phyloP scores from a whole-genome alignment of 148 eudicot species.

The Vaccinium darrowii region DNA sequence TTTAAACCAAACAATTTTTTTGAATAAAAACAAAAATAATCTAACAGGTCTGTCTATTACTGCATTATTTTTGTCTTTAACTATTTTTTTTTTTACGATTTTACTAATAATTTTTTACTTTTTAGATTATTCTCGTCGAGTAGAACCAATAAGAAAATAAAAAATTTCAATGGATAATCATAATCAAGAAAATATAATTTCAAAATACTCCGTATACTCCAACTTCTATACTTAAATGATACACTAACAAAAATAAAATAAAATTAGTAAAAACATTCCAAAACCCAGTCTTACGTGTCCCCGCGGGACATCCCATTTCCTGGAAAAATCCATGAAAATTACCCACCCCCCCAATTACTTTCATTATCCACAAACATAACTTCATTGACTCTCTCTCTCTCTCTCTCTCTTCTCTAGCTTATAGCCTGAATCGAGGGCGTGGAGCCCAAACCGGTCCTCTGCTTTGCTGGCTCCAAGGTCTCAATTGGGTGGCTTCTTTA shows the following conservation, averaged over 20 bases:
- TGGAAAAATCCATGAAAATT: slow-evolving; percentile 4
- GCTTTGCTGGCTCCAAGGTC: slow-evolving; percentile 81
- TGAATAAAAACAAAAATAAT: too few relatives aligned
- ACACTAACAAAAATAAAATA: too few relatives aligned
- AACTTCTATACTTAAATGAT: too few relatives aligned
- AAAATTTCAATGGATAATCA: too few relatives aligned
- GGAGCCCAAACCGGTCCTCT: slow-evolving; percentile 74
- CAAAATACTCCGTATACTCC: too few relatives aligned
- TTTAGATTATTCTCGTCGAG: neutral
- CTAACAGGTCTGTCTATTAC: too few relatives aligned
- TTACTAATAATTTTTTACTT: too few relatives aligned
- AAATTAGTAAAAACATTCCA: neutral
- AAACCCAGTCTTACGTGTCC: neutral
- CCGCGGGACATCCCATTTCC: neutral
- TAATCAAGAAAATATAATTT: too few relatives aligned
- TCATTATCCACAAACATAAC: neutral
- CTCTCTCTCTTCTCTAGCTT: slow-evolving; percentile 20
- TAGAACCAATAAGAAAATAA: too few relatives aligned
- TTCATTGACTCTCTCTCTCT: neutral
- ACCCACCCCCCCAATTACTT: neutral
- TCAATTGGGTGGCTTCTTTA: slow-evolving; percentile 47
- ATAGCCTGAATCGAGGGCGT: slow-evolving; percentile 40
- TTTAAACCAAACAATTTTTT: too few relatives aligned
- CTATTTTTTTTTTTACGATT: too few relatives aligned
- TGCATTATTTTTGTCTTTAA: too few relatives aligned